A percentile compares a stretch with the other conserved stretches of the same genome.
Evolutionary conservation across 1,284 basidiomycete genomes (phyloP).

Genomic region (Pseudozyma sp.): DNA sequence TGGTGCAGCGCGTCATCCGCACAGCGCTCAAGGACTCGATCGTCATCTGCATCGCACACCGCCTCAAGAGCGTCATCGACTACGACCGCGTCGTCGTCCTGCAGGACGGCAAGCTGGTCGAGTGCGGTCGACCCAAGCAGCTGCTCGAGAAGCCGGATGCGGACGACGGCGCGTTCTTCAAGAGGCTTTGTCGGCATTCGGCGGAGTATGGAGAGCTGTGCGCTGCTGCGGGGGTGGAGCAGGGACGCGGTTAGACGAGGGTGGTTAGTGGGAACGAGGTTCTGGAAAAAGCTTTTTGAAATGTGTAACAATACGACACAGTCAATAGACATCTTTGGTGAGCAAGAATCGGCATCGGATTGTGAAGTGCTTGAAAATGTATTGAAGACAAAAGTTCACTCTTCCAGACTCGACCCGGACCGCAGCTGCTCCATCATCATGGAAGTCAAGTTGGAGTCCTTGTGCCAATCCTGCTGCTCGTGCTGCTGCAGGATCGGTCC

Average conservation of each 20-base stretch:
- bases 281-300: no score
- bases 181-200: conserved; percentile 35
- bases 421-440: conserved; percentile 45
- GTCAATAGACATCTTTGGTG: neutral
- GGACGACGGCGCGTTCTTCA: conserved; percentile 31
- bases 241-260: neutral
- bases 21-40: conserved; percentile 56
- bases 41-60: conserved; percentile 68
- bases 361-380: neutral
- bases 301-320: neutral
- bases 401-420: conserved; percentile 16
- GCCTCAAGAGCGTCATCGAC: conserved; percentile 51
- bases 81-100: conserved; percentile 82
- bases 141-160: conserved; percentile 26
- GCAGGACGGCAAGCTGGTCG: conserved; percentile 67
- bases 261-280: no score
- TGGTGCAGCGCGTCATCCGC: conserved; percentile 47
- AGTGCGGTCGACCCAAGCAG: conserved; percentile 80
- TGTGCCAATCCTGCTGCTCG: conserved; percentile 40
- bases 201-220: conserved; percentile 37
- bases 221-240: conserved; percentile 24
- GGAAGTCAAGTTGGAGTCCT: conserved; percentile 20
- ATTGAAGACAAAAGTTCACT: neutral
- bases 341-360: neutral
- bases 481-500: conserved; percentile 24